These are phyloP conservation scores for Apiospora aurea DNA, from an alignment of 2,329 filamentous ascomycete species.

Conservation along the genomic window DNA sequence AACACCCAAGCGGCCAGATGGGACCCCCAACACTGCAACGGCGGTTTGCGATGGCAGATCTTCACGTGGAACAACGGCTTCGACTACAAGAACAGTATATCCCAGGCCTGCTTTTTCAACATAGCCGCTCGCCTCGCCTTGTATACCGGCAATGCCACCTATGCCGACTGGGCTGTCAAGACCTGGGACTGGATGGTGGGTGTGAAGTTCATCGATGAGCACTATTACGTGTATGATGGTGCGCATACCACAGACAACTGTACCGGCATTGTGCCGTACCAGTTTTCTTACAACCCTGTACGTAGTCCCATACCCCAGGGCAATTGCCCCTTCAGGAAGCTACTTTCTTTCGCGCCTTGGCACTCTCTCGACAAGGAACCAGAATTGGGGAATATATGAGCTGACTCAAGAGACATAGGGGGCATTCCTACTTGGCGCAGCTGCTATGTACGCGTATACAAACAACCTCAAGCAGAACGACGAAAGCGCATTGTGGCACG, in stretches of 20 bases:
- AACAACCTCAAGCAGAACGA: slow-evolving; percentile 39
- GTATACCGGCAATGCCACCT: slow-evolving; percentile 80
- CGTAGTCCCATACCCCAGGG: not conserved
- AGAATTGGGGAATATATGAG: not conserved
- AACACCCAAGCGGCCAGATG: slow-evolving; percentile 79
- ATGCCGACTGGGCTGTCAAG: slow-evolving; percentile 77
- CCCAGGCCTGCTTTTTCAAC: slow-evolving; percentile 69
- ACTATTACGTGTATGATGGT: slow-evolving; percentile 70
- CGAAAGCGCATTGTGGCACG: slow-evolving; percentile 60
- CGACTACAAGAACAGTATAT: slow-evolving; percentile 76
- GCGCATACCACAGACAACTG: slow-evolving; percentile 64
- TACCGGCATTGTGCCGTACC: slow-evolving; percentile 62
- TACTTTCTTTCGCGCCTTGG: no score
- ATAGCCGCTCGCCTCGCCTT: slow-evolving; percentile 72
- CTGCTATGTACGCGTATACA: slow-evolving; percentile 73
- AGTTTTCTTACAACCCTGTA: slow-evolving; percentile 72
- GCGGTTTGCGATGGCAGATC: slow-evolving; percentile 85
- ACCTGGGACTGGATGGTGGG: slow-evolving; percentile 73
- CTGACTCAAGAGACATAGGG: slow-evolving; percentile 45
- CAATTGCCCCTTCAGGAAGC: not conserved
- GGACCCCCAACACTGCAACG: slow-evolving; percentile 73
- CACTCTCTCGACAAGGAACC: no score
- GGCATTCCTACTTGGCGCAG: slow-evolving; percentile 69
- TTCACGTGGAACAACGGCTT: slow-evolving; percentile 84
- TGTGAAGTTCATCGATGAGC: slow-evolving; percentile 64